These are phyloP conservation scores for Tricholoma terreum DNA, from an alignment of 768 basidiomycete species.

Conservation along the genomic window DNA sequence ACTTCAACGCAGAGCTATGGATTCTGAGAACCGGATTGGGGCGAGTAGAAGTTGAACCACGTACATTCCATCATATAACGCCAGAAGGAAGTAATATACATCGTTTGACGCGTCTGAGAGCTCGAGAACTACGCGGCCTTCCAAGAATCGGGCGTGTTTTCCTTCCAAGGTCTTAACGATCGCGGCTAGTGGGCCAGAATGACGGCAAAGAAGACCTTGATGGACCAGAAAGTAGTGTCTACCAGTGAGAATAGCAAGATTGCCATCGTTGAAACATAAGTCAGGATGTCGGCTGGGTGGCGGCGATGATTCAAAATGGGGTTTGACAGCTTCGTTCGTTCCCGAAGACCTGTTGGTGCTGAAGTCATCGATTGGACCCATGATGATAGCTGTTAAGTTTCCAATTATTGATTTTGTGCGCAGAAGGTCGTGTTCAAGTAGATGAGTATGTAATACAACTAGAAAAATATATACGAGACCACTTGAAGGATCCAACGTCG, in stretches of 20 bases:
- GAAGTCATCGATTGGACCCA: constrained; percentile 34
- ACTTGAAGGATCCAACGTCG: too few relatives aligned
- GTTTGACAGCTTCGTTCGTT: constrained; percentile 9
- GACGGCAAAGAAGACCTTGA: constrained; percentile 58
- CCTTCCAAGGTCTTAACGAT: constrained; percentile 34
- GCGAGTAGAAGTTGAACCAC: constrained; percentile 22
- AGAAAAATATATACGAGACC: too few relatives aligned
- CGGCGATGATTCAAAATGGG: constrained; percentile 6
- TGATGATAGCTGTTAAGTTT: not conserved
- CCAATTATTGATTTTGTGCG: too few relatives aligned
- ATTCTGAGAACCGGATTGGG: constrained; percentile 7
- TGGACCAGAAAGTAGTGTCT: constrained; percentile 67
- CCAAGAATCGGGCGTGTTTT: constrained; percentile 34
- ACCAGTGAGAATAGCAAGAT: constrained; percentile 59
- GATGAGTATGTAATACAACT: too few relatives aligned
- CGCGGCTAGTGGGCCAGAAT: constrained; percentile 50
- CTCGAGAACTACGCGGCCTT: constrained; percentile 54
- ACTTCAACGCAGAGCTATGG: constrained; percentile 43
- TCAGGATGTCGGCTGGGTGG: constrained; percentile 46
- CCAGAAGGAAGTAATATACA: constrained; percentile 54
- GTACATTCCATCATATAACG: constrained; percentile 72
- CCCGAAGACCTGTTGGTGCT: constrained; percentile 44
- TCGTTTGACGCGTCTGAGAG: constrained; percentile 57
- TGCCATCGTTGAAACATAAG: constrained; percentile 68
- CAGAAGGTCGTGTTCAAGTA: too few relatives aligned